Evolutionary conservation across 2,329 filamentous ascomycete species (phyloP).

Genomic region (Cryphonectria radicalis): DNA sequence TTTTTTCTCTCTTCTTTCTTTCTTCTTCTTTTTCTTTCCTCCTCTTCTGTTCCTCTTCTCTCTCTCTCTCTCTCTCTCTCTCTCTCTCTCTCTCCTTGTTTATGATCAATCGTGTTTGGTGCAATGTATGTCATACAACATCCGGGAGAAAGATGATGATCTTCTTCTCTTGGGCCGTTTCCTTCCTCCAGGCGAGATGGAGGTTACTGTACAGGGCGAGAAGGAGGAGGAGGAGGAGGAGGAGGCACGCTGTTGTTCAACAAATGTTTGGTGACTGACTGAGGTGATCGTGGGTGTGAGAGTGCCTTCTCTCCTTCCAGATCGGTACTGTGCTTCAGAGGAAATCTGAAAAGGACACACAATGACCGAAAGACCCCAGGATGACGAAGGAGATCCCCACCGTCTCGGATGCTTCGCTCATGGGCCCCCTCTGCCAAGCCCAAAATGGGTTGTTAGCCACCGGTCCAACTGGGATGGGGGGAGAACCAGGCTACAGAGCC

Average conservation of each 20-base stretch:
- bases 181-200: background rate
- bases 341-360: background rate
- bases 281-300: background rate
- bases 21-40: background rate
- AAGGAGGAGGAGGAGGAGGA: background rate
- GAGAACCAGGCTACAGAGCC: background rate
- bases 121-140: slow-evolving; percentile 24
- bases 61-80: too few relatives aligned
- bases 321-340: background rate
- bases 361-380: background rate
- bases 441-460: background rate
- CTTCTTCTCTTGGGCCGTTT: slow-evolving; percentile 1
- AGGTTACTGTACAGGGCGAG: background rate
- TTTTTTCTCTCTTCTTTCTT: background rate
- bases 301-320: background rate
- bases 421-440: slow-evolving; percentile 4
- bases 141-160: slow-evolving; percentile 16
- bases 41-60: too few relatives aligned
- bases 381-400: background rate
- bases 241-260: background rate
- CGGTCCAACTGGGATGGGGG: background rate
- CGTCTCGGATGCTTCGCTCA: background rate
- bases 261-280: too few relatives aligned
- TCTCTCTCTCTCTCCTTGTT: too few relatives aligned
- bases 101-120: background rate